phyloP scores from a whole-genome alignment of 306 rosid genomes.

The Casuarina glauca region DNA sequence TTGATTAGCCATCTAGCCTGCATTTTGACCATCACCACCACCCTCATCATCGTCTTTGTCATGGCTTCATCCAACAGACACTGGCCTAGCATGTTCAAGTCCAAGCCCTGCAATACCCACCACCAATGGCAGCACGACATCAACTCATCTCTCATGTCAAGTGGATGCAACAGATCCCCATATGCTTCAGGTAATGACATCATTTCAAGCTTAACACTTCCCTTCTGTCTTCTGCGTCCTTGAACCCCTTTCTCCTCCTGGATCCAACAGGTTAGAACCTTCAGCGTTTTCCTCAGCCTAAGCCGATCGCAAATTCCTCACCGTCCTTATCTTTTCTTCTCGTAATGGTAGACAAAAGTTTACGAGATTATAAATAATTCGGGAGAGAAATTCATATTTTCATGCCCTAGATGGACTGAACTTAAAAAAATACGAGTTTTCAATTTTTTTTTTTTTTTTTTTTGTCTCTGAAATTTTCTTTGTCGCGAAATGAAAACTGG shows the following conservation, averaged over 20 bases:
- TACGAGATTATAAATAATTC: too few relatives aligned
- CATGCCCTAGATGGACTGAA: too few relatives aligned
- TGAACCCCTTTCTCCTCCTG: neutral
- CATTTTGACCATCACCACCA: neutral
- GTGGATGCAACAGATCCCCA: conserved; percentile 60
- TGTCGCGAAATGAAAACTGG: too few relatives aligned
- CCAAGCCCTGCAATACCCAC: conserved; percentile 88
- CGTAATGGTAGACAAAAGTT: too few relatives aligned
- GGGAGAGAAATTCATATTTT: too few relatives aligned
- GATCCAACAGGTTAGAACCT: too few relatives aligned
- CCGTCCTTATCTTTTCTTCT: too few relatives aligned
- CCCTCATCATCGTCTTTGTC: conserved; percentile 34
- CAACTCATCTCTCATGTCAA: conserved; percentile 61
- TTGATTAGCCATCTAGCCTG: conserved; percentile 23
- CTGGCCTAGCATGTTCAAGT: conserved; percentile 99
- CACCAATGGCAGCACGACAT: conserved; percentile 93
- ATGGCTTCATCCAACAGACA: conserved; percentile 99
- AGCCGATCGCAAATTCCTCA: too few relatives aligned
- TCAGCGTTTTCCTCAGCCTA: too few relatives aligned
- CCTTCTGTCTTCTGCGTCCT: neutral
- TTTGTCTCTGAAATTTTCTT: too few relatives aligned
- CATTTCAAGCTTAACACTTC: neutral
- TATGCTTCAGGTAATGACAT: conserved; percentile 55
- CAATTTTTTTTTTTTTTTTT: too few relatives aligned
- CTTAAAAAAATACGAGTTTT: too few relatives aligned